Percentiles rank a stretch among this genome's conserved stretches.
Evolutionary conservation across 2,329 filamentous ascomycete genomes (phyloP).

Genomic region (Periconia macrospinosa): DNA sequence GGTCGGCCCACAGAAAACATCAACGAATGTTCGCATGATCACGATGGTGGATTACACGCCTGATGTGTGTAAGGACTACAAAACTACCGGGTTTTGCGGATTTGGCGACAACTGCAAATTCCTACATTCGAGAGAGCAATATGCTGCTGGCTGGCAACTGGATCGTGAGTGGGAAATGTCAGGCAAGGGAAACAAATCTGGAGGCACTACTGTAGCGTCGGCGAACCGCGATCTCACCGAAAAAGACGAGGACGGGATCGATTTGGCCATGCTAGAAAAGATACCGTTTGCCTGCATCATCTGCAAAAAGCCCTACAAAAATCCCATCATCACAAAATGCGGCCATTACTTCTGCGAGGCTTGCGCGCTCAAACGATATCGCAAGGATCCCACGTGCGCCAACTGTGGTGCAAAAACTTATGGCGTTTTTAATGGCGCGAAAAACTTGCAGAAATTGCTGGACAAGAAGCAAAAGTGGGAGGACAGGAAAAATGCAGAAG

Average conservation of each 20-base stretch:
- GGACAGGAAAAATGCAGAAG: conserved; percentile 60
- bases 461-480: conserved; percentile 70
- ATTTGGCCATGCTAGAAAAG: conserved; percentile 73
- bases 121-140: conserved; percentile 74
- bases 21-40: conserved; percentile 87
- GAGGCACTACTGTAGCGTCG: conserved; percentile 58
- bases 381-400: conserved; percentile 83
- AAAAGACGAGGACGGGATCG: conserved; percentile 57
- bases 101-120: conserved; percentile 84
- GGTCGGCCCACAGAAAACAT: conserved; percentile 84
- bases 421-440: conserved; percentile 88
- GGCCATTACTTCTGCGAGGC: conserved; percentile 95
- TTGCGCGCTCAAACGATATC: conserved; percentile 84
- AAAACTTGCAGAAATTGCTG: conserved; percentile 77
- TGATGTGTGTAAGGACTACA: conserved; percentile 95
- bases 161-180: conserved; percentile 91
- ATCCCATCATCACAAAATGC: conserved; percentile 84
- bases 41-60: conserved; percentile 89
- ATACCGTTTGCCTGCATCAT: conserved; percentile 91
- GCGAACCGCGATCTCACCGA: conserved; percentile 53
- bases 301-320: conserved; percentile 76
- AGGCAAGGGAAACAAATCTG: conserved; percentile 64
- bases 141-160: conserved; percentile 92
- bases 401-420: conserved; percentile 83
- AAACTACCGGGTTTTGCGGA: conserved; percentile 67